phyloP scores from a whole-genome alignment of 352 stramenopile genomes.

The Globisporangium rhizosaccharum region DNA sequence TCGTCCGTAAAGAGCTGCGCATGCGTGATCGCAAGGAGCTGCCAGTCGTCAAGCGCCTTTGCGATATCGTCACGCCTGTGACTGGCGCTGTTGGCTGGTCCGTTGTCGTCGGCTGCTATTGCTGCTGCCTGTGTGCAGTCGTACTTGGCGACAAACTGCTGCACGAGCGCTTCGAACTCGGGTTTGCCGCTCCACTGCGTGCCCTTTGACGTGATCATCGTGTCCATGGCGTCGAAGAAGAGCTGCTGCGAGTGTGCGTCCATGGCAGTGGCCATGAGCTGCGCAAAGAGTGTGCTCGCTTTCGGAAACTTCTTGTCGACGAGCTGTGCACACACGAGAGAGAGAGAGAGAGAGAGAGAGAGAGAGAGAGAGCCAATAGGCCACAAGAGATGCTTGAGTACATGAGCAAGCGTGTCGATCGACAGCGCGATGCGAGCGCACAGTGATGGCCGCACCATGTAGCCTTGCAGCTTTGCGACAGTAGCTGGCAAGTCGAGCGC shows the following conservation, averaged over 20 bases:
- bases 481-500: slow-evolving; percentile 33
- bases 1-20: slow-evolving; percentile 74
- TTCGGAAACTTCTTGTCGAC: slow-evolving; percentile 77
- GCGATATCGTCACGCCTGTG: not conserved
- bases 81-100: not conserved
- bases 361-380: not conserved
- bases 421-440: not conserved
- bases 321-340: slow-evolving; percentile 19
- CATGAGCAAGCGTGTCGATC: no score
- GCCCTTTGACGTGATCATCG: slow-evolving; percentile 39
- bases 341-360: not conserved
- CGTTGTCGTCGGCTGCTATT: slow-evolving; percentile 2
- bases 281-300: slow-evolving; percentile 46
- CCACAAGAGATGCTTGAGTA: not conserved
- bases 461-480: slow-evolving; percentile 51
- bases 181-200: slow-evolving; percentile 38
- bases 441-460: slow-evolving; percentile 39
- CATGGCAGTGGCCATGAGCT: slow-evolving; percentile 29
- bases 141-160: slow-evolving; percentile 31
- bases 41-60: slow-evolving; percentile 35
- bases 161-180: slow-evolving; percentile 48
- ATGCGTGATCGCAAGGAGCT: slow-evolving; percentile 53
- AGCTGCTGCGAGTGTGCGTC: slow-evolving; percentile 14
- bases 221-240: slow-evolving; percentile 43
- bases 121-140: slow-evolving; percentile 17